These are phyloP conservation scores for Claviceps cyperi DNA, from an alignment of 2,329 filamentous ascomycete genomes.

Conservation along the genomic window DNA sequence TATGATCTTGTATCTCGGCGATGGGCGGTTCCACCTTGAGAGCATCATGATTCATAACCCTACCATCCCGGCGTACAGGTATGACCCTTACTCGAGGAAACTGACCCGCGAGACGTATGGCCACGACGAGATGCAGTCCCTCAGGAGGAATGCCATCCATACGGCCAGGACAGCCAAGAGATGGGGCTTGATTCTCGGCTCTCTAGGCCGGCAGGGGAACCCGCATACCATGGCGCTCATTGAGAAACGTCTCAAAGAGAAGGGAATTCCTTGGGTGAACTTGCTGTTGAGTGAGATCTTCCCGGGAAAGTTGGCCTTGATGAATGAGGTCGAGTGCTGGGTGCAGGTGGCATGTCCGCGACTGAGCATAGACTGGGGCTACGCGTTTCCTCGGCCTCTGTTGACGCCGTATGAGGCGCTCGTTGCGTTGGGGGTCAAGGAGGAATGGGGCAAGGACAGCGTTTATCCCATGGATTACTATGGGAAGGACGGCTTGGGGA, in stretches of 20 bases:
- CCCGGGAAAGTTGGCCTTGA: conserved; percentile 84
- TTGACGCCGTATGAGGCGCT: conserved; percentile 92
- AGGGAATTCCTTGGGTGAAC: conserved; percentile 70
- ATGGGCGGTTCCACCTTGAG: conserved; percentile 90
- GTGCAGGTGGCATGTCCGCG: conserved; percentile 96
- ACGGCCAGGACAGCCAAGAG: conserved; percentile 64
- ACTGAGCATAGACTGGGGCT: conserved; percentile 96
- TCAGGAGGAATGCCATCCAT: conserved; percentile 63
- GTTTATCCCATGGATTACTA: conserved; percentile 99
- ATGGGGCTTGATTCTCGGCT: conserved; percentile 91
- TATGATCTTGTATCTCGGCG: conserved; percentile 75
- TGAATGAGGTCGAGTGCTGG: conserved; percentile 93
- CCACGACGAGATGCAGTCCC: conserved; percentile 75
- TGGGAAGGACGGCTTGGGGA: conserved; percentile 75
- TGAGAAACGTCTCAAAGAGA: conserved; percentile 56
- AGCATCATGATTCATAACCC: conserved; percentile 99
- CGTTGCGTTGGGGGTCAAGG: conserved; percentile 65
- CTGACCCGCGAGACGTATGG: conserved; percentile 86
- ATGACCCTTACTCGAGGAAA: conserved; percentile 88
- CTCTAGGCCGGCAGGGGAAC: conserved; percentile 86
- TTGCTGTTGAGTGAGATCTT: conserved; percentile 89
- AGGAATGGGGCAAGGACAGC: conserved; percentile 48
- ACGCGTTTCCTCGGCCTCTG: conserved; percentile 79
- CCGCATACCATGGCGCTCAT: conserved; percentile 83
- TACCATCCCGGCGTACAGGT: conserved; percentile 75